Percentiles rank a stretch among this genome's conserved stretches.
Evolutionary conservation across 163 green algal species (phyloP).

Genomic region (Trebouxiophyceae sp.): DNA sequence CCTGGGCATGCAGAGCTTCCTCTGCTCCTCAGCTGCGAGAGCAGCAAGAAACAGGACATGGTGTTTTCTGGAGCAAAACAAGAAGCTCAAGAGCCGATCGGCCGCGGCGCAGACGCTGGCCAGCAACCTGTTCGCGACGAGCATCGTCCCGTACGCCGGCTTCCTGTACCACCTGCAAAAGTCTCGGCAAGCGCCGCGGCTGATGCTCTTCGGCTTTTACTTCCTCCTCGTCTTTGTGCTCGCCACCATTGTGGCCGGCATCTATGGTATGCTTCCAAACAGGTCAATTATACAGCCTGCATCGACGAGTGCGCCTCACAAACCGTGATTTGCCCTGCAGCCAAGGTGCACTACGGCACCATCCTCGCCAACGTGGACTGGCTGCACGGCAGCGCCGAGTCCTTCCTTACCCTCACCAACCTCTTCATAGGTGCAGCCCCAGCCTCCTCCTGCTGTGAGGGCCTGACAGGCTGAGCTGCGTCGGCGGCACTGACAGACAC

Average conservation of each 20-base stretch:
- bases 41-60: no score
- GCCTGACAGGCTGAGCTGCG: no score
- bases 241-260: conserved; percentile 90
- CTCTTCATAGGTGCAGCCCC: conserved; percentile 72
- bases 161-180: conserved; percentile 38
- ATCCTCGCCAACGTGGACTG: conserved; percentile 94
- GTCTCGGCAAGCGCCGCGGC: conserved; percentile 53
- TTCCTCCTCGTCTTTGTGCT: conserved; percentile 96
- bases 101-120: conserved; percentile 54
- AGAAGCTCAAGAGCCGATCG: no score
- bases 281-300: neutral
- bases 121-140: conserved; percentile 81
- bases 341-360: conserved; percentile 77
- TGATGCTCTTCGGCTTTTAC: conserved; percentile 87
- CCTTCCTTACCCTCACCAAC: conserved; percentile 93
- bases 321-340: conserved; percentile 34
- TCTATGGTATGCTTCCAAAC: conserved; percentile 53
- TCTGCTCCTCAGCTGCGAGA: no score
- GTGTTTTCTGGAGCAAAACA: no score
- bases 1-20: no score
- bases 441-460: no score
- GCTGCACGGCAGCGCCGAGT: conserved; percentile 91
- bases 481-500: no score
- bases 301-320: neutral
- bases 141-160: conserved; percentile 57